Conservation (phyloP, 352 stramenopile genomes). For the Aphanomyces astaci region DNA sequence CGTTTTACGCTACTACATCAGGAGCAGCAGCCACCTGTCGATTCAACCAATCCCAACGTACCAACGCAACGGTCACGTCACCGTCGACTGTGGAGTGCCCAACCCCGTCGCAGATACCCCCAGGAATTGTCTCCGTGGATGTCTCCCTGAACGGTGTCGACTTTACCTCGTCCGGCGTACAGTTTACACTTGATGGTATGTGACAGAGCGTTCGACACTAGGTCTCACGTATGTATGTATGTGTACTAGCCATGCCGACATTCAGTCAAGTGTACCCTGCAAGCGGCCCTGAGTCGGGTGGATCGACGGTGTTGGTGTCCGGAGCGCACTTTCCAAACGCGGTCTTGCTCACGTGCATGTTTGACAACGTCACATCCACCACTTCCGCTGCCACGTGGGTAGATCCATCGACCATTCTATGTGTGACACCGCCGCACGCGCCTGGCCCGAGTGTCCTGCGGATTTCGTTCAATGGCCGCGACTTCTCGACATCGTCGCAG, state of each 20-base stretch:
- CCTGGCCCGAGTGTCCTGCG: background rate
- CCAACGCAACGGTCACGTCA: background rate
- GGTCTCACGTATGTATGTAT: background rate
- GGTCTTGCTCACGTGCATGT: background rate
- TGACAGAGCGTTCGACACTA: background rate
- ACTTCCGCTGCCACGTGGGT: slow-evolving; percentile 8
- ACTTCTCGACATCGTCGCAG: background rate
- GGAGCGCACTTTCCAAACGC: background rate
- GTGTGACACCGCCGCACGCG: background rate
- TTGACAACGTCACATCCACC: background rate
- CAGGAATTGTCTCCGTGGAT: background rate
- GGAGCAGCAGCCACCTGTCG: background rate
- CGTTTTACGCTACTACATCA: background rate
- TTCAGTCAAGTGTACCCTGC: slow-evolving; percentile 10
- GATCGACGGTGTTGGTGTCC: background rate
- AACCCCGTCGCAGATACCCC: background rate
- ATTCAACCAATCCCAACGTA: background rate
- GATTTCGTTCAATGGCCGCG: background rate
- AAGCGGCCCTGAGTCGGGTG: slow-evolving; percentile 6
- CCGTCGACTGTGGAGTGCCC: background rate
- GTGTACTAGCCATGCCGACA: slow-evolving; percentile 1
- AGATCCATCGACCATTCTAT: slow-evolving; percentile 6
- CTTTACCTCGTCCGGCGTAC: background rate
- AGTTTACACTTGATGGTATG: slow-evolving; percentile 5
- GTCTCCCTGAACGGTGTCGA: background rate